Conservation (phyloP, 768 basidiomycete species). For the Gloeopeniophorella convolvens region DNA sequence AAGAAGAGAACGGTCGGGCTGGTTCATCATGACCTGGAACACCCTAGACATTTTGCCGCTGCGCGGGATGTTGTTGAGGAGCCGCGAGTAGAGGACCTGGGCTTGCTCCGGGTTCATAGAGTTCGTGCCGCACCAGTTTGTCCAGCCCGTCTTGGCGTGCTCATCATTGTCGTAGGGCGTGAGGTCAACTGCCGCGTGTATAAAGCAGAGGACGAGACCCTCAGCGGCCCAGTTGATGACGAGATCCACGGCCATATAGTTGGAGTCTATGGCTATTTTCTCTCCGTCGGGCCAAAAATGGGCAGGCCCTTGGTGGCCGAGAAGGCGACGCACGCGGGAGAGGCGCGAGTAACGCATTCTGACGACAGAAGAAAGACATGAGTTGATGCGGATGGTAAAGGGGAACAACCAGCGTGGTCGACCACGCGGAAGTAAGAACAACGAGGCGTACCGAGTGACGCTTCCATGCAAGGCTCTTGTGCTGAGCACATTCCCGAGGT, state of each 20-base stretch:
- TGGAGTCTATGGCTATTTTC: conserved; percentile 58
- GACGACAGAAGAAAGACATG: conserved; percentile 19
- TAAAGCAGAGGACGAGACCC: conserved; percentile 81
- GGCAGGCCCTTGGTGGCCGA: conserved; percentile 58
- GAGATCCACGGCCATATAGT: conserved; percentile 85
- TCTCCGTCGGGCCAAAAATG: conserved; percentile 57
- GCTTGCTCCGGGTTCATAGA: conserved; percentile 51
- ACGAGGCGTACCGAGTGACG: conserved; percentile 57
- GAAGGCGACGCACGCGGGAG: conserved; percentile 59
- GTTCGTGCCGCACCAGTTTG: conserved; percentile 86
- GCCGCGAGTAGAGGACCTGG: conserved; percentile 50
- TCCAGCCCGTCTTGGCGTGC: conserved; percentile 64
- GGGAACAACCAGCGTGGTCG: conserved; percentile 13
- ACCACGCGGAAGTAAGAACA: conserved; percentile 16
- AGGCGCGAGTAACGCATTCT: conserved; percentile 79
- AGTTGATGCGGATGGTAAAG: conserved; percentile 14
- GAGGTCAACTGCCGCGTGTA: conserved; percentile 77
- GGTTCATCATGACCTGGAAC: conserved; percentile 73
- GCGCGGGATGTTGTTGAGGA: conserved; percentile 49
- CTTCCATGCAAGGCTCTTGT: conserved; percentile 75
- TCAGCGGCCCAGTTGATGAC: conserved; percentile 89
- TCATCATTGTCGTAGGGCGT: conserved; percentile 70
- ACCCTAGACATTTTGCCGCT: conserved; percentile 50
- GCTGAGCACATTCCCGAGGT: conserved; percentile 68
- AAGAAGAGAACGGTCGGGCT: conserved; percentile 48